These are phyloP conservation scores for Berberis thunbergii DNA, from an alignment of 164 flowering plant genomes.

Conservation along the genomic window DNA sequence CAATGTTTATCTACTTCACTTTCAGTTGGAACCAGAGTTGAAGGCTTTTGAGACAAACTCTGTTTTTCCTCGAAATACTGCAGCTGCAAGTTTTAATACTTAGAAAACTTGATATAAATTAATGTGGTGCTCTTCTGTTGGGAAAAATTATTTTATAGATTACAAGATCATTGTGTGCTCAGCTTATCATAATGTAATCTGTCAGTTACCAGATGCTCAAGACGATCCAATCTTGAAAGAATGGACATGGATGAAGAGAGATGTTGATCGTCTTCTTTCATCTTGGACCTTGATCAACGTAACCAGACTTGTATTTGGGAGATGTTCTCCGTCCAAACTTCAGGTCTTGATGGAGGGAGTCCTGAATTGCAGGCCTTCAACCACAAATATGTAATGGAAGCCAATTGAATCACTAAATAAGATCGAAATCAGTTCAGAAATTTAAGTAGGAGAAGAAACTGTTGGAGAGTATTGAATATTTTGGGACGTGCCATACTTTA, in stretches of 20 bases:
- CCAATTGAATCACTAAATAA: background rate
- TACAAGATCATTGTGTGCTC: too few species aligned
- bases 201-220: constrained; percentile 41
- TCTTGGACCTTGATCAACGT: background rate
- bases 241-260: constrained; percentile 18
- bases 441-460: background rate
- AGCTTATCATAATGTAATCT: background rate
- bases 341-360: too few species aligned
- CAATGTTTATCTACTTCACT: constrained; percentile 12
- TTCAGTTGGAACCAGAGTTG: constrained; percentile 3
- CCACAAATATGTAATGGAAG: background rate
- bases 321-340: background rate
- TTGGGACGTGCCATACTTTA: constrained; percentile 5
- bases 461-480: constrained; percentile 3
- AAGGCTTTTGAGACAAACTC: constrained; percentile 13
- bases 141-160: too few species aligned
- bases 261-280: constrained; percentile 17
- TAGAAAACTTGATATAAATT: background rate
- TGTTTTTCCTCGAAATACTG: constrained; percentile 38
- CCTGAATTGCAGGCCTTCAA: background rate
- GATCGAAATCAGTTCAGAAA: background rate
- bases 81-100: constrained; percentile 21
- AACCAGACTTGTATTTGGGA: background rate
- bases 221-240: constrained; percentile 47
- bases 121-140: too few species aligned